These are phyloP conservation scores for Rosellinia necatrix DNA, from an alignment of 2,329 filamentous ascomycete genomes.

Conservation along the genomic window DNA sequence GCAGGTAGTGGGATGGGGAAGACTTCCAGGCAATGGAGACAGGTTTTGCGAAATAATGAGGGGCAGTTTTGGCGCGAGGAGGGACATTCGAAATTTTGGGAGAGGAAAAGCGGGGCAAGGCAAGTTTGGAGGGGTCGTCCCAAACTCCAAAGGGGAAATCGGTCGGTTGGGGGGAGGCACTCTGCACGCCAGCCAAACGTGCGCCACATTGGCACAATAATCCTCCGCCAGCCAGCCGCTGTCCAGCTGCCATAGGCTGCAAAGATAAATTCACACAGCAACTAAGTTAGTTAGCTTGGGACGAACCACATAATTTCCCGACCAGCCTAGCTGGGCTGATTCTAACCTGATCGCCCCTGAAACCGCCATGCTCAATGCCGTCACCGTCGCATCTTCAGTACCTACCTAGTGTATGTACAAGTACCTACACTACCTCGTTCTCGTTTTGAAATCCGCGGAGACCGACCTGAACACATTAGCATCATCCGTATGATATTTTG, in stretches of 20 bases:
- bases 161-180: no score
- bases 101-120: slow-evolving; percentile 31
- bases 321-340: slow-evolving; percentile 17
- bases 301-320: slow-evolving; percentile 1
- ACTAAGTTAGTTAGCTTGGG: background rate
- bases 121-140: slow-evolving; percentile 26
- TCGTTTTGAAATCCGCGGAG: slow-evolving; percentile 12
- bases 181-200: background rate
- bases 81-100: slow-evolving; percentile 39
- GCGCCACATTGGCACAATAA: background rate
- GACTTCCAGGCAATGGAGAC: slow-evolving; percentile 38
- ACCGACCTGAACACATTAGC: background rate
- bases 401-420: no score
- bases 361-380: no score
- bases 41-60: slow-evolving; percentile 36
- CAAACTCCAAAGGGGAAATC: slow-evolving; percentile 2
- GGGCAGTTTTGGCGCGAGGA: slow-evolving; percentile 36
- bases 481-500: background rate
- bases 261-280: background rate
- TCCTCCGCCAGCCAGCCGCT: background rate
- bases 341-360: slow-evolving; percentile 21
- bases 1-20: slow-evolving; percentile 35
- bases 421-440: no score
- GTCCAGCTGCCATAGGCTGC: background rate
- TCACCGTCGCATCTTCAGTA: no score